A percentile compares a stretch with the other conserved stretches of the same genome.
These are phyloP conservation scores for Rhizopogon vulgaris DNA, from an alignment of 768 basidiomycete species.

Conservation along the genomic window DNA sequence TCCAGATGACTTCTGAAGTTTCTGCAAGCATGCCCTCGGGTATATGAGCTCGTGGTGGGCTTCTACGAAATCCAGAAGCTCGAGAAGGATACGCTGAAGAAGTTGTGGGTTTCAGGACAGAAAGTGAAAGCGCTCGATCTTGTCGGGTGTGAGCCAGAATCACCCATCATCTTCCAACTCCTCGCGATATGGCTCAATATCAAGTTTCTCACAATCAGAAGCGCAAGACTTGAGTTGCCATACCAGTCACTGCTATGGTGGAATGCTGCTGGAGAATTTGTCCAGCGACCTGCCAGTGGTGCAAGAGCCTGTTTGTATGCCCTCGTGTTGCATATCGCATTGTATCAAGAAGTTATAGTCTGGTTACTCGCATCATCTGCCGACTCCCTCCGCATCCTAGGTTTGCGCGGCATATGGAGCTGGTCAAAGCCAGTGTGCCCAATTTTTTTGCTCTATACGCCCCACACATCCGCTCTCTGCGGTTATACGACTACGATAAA, in stretches of 20 bases:
- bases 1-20: not conserved
- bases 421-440: constrained; percentile 23
- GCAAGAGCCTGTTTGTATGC: constrained; percentile 31
- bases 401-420: too few species aligned
- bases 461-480: constrained; percentile 36
- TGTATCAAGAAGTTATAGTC: constrained; percentile 19
- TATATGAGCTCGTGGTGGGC: constrained; percentile 21
- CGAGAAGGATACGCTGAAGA: constrained; percentile 1
- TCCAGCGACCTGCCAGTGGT: constrained; percentile 1
- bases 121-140: constrained; percentile 26
- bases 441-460: constrained; percentile 22
- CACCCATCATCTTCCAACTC: constrained; percentile 38
- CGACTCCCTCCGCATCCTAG: constrained; percentile 5
- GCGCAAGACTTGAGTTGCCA: constrained; percentile 14
- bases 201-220: constrained; percentile 22
- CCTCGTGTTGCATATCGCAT: constrained; percentile 31
- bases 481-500: constrained; percentile 30
- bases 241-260: constrained; percentile 15
- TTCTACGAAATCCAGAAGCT: constrained; percentile 13
- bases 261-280: not conserved
- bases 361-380: constrained; percentile 36
- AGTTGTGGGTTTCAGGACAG: constrained; percentile 8
- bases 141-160: constrained; percentile 31
- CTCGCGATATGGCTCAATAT: constrained; percentile 32
- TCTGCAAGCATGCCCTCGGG: constrained; percentile 12